Evolutionary conservation across 1,284 basidiomycete genomes (phyloP), one percentile per base, ranked within the genome.

Genomic region (Cutaneotrichosporon sp.): DNA sequence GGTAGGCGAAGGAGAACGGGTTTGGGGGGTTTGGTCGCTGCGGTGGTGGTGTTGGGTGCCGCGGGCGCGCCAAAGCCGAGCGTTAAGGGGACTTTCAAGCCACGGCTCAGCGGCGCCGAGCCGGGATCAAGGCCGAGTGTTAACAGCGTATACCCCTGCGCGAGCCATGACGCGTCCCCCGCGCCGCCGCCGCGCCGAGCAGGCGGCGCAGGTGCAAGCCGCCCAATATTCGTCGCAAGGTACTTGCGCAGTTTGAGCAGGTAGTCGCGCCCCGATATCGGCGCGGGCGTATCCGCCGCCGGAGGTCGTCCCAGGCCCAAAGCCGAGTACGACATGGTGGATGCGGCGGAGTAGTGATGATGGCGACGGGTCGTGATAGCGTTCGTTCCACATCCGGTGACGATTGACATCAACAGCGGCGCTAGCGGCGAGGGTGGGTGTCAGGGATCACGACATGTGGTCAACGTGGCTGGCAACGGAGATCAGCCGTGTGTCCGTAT

Each of bases 91-190:
- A 69, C 62, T 46, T 72, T 72, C 40, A 74, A 36, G 37, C 59
- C 62, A 4, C 63, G 55, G 9, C 60, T 64, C 13, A 76, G 54
- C 8, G 71, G 71, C 2, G 67, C 65, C 0, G 69, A 72, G 20
- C 53, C 62, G 0, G 74, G 73, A 52, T 74, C 74, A 2, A 76
- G 52, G 4, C 74, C 74, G 8, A 76, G 66, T 0, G 74, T 76
- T 36, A 74, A 60, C 18, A 76, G 56, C 0, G 74, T 76, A 45
- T 74, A 76, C 1, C 63, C 61, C 54, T 76, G 74, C 45, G 66
- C 63, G 3, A 72, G 44, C 45, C 67, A 46, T 2, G 64, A 51
- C n/a, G 63, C 58, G 36, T 44, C 49, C 21, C 40, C 45, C 17
- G 42, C 21, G 26, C 15, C 23, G 20, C 30, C 17, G 23, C 59